These are phyloP conservation scores for Candida anutae DNA, from an alignment of 1,139 yeast genomes.

Conservation along the genomic window DNA sequence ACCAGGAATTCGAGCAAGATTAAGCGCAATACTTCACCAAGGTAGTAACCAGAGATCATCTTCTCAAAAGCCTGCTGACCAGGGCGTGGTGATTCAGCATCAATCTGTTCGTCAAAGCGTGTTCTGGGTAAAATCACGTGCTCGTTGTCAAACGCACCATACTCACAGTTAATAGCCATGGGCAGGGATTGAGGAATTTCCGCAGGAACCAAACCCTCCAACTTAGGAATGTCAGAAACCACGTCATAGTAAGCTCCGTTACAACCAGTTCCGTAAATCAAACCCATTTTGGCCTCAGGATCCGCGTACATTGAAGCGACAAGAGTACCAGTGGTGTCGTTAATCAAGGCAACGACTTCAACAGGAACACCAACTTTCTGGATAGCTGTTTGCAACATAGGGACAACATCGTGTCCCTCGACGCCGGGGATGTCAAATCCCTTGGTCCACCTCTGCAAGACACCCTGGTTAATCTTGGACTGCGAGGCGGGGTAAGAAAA, in stretches of 20 bases:
- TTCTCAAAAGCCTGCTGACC: conserved; percentile 95
- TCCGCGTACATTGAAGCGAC: conserved; percentile 94
- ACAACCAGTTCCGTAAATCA: conserved; percentile 96
- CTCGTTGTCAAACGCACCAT: conserved; percentile 95
- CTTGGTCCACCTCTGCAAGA: conserved; percentile 95
- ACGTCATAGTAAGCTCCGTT: conserved; percentile 93
- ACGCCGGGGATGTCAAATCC: conserved; percentile 93
- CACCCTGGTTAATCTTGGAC: conserved; percentile 72
- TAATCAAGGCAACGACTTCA: conserved; percentile 83
- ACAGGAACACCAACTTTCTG: conserved; percentile 63
- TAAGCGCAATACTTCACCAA: conserved; percentile 87
- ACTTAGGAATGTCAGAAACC: conserved; percentile 69
- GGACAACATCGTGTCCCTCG: conserved; percentile 92
- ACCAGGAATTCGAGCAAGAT: conserved; percentile 66
- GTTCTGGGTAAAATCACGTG: conserved; percentile 82
- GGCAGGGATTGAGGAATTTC: conserved; percentile 60
- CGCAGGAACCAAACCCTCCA: conserved; percentile 58
- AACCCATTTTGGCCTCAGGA: conserved; percentile 84
- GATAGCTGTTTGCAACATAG: conserved; percentile 76
- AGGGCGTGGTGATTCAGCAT: conserved; percentile 87
- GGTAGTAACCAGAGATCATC: conserved; percentile 94
- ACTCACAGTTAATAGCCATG: conserved; percentile 98
- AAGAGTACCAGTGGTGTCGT: conserved; percentile 95
- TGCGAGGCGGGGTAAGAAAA: conserved; percentile 93
- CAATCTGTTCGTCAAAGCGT: conserved; percentile 74